A percentile compares a stretch with the other conserved stretches of the same genome.
Conservation (phyloP, 148 eudicot species). For the Cornus florida region DNA sequence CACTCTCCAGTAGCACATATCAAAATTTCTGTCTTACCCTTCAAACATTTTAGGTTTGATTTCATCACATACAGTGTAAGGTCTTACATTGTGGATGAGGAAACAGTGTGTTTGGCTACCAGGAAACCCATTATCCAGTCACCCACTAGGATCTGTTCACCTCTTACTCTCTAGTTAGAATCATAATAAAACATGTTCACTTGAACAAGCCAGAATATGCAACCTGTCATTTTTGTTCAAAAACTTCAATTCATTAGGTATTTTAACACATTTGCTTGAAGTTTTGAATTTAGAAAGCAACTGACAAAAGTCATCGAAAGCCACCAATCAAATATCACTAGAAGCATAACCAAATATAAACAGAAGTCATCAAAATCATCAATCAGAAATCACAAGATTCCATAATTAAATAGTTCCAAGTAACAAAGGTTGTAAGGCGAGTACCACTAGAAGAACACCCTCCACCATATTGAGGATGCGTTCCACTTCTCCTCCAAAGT, state of each 20-base stretch:
- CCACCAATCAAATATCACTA: neutral
- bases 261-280: neutral
- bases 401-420: neutral
- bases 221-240: neutral
- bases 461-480: constrained; percentile 98
- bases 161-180: too few species aligned
- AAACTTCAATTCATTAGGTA: neutral
- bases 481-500: constrained; percentile 99
- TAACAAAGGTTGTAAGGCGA: constrained; percentile 10
- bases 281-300: neutral
- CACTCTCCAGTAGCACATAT: too few species aligned
- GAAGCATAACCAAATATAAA: neutral
- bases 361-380: neutral
- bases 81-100: too few species aligned
- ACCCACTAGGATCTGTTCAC: neutral
- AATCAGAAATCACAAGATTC: neutral
- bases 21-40: too few species aligned
- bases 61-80: too few species aligned
- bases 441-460: constrained; percentile 95
- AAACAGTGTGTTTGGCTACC: neutral
- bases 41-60: too few species aligned
- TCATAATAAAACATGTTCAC: too few species aligned
- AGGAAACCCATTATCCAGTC: neutral
- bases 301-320: neutral
- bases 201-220: too few species aligned